Evolutionary conservation across 2,329 filamentous ascomycete genomes (phyloP).

Genomic region (Cryphonectria parasitica): DNA sequence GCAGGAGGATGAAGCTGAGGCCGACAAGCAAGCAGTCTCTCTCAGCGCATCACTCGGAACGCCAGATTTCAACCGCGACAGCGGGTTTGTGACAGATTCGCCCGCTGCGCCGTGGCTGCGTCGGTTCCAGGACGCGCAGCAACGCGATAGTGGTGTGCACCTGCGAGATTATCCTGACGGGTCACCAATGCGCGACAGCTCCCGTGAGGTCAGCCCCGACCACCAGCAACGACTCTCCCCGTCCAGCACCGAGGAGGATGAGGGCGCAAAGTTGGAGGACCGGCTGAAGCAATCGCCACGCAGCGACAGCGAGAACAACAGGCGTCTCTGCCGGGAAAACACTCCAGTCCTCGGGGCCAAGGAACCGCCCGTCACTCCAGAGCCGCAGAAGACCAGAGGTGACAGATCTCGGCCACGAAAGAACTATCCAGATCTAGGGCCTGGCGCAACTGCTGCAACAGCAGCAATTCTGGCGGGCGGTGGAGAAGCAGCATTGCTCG

Average conservation of each 20-base stretch:
- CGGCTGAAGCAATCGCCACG: conserved; percentile 19
- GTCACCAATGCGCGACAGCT: conserved; percentile 34
- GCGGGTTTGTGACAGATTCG: conserved; percentile 52
- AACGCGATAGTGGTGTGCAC: conserved; percentile 62
- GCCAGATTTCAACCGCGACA: conserved; percentile 52
- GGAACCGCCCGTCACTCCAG: conserved; percentile 47
- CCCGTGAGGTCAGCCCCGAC: conserved; percentile 25
- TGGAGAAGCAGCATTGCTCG: conserved; percentile 42
- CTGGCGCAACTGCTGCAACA: conserved; percentile 35
- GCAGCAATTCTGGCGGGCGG: conserved; percentile 33
- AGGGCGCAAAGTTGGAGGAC: conserved; percentile 16
- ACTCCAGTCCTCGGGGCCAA: conserved; percentile 43
- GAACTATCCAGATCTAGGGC: conserved; percentile 36
- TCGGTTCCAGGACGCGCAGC: conserved; percentile 39
- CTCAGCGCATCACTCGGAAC: conserved; percentile 31
- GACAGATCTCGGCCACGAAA: conserved; percentile 33
- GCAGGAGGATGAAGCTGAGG: conserved; percentile 49
- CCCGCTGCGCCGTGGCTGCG: conserved; percentile 44
- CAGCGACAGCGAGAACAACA: conserved; percentile 11
- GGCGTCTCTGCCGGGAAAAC: conserved; percentile 25
- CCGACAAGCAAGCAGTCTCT: conserved; percentile 31
- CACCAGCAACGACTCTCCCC: conserved; percentile 10
- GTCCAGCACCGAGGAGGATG: conserved; percentile 24
- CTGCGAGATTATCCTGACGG: conserved; percentile 52
- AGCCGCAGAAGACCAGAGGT: conserved; percentile 48